Conservation (phyloP, 1,139 yeast genomes). For the Candida sp. region DNA sequence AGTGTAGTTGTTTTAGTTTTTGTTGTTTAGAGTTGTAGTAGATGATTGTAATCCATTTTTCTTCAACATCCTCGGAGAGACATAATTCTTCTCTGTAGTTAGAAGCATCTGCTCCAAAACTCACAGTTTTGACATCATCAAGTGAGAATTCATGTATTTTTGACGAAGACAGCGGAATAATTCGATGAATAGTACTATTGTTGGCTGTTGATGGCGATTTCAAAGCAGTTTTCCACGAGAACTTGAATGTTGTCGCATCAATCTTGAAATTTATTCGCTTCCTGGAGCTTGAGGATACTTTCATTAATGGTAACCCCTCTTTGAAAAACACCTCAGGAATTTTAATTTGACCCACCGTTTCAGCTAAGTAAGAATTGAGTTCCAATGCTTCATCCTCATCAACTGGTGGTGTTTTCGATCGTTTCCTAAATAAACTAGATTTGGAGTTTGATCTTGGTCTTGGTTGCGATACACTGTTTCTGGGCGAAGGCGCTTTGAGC, state of each 20-base stretch:
- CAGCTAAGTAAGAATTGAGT: slow-evolving; percentile 8
- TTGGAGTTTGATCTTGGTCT: not conserved
- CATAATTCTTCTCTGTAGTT: slow-evolving; percentile 84
- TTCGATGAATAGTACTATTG: slow-evolving; percentile 7
- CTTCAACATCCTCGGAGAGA: slow-evolving; percentile 61
- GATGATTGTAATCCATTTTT: slow-evolving; percentile 77
- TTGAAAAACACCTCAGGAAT: slow-evolving; percentile 26
- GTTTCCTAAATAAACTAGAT: not conserved
- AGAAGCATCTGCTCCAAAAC: slow-evolving; percentile 67
- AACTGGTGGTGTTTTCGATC: slow-evolving; percentile 3
- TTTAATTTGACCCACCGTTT: slow-evolving; percentile 12
- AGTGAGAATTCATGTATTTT: slow-evolving; percentile 50
- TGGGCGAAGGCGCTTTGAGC: slow-evolving; percentile 2
- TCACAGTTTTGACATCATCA: slow-evolving; percentile 68
- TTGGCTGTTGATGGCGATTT: slow-evolving; percentile 12
- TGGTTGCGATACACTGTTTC: slow-evolving; percentile 3
- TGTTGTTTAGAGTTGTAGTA: slow-evolving; percentile 62
- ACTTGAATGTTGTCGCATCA: slow-evolving; percentile 31
- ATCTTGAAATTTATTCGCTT: slow-evolving; percentile 41
- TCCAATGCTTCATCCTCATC: slow-evolving; percentile 5
- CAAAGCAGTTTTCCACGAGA: slow-evolving; percentile 43
- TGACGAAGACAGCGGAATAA: slow-evolving; percentile 5
- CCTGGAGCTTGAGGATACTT: slow-evolving; percentile 69
- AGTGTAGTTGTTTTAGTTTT: slow-evolving; percentile 57
- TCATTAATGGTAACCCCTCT: slow-evolving; percentile 50